Evolutionary conservation across 2,329 filamentous ascomycete genomes (phyloP).

Genomic region (Pyricularia grisea): DNA sequence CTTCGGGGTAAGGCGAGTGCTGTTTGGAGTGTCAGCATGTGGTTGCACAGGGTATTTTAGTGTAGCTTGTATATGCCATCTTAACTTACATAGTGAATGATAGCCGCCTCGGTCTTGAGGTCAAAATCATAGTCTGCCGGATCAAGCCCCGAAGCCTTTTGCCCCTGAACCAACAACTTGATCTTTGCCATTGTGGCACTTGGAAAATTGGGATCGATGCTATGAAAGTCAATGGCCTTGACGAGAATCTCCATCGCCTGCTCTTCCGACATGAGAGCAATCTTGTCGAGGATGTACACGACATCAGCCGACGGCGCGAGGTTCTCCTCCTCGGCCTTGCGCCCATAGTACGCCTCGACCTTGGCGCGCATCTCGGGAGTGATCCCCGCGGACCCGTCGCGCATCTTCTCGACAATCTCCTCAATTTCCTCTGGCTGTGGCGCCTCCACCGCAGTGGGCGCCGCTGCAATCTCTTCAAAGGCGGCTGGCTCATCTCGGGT

Average conservation of each 20-base stretch:
- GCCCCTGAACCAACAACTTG: constrained; percentile 22
- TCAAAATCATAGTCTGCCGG: constrained; percentile 27
- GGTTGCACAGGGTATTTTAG: too few species aligned
- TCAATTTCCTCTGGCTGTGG: not conserved
- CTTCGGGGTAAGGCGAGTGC: constrained; percentile 47
- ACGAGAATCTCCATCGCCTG: constrained; percentile 27
- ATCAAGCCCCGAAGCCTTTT: constrained; percentile 23
- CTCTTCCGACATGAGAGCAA: constrained; percentile 30
- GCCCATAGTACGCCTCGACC: constrained; percentile 3
- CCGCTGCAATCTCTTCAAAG: not conserved
- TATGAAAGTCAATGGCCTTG: constrained; percentile 29
- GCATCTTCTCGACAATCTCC: constrained; percentile 2
- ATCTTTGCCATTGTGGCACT: constrained; percentile 27
- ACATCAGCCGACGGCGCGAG: constrained; percentile 1
- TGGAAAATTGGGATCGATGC: constrained; percentile 38
- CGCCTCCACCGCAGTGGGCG: not conserved
- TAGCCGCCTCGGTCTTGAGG: constrained; percentile 25
- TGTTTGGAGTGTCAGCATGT: constrained; percentile 13
- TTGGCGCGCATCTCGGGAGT: constrained; percentile 3
- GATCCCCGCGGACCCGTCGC: not conserved
- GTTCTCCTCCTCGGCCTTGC: not conserved
- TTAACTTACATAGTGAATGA: constrained; percentile 26
- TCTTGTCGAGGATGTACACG: constrained; percentile 26
- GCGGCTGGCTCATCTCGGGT: not conserved
- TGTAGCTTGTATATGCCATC: not conserved